These are phyloP conservation scores for Akanthomyces lecanii DNA, from an alignment of 2,329 filamentous ascomycete genomes.

Conservation along the genomic window DNA sequence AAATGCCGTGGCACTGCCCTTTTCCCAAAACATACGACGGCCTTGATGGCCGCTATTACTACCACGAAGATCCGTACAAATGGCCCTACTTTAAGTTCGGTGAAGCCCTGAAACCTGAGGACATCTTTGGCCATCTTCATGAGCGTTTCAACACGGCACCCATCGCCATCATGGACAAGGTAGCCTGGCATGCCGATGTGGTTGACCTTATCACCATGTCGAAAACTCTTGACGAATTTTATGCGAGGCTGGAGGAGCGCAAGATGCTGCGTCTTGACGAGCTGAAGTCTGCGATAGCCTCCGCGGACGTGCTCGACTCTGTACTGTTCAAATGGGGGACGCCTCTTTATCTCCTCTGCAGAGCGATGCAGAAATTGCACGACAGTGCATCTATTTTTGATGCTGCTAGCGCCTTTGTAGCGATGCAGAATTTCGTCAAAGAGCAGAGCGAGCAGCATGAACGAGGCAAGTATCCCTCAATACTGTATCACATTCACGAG, in stretches of 20 bases:
- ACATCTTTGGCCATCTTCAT: background rate
- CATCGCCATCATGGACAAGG: background rate
- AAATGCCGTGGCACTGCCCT: background rate
- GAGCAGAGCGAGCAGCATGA: background rate
- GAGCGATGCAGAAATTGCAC: background rate
- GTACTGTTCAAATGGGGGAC: background rate
- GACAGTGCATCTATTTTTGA: background rate
- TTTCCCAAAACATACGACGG: background rate
- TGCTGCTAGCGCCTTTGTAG: background rate
- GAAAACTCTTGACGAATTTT: background rate
- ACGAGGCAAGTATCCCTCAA: background rate
- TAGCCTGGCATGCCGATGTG: background rate
- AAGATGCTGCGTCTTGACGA: background rate
- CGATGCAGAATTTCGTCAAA: background rate
- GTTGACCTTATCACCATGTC: background rate
- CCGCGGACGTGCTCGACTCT: background rate
- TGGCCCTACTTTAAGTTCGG: background rate
- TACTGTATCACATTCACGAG: background rate
- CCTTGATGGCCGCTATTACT: background rate
- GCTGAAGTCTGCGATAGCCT: background rate
- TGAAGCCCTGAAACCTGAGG: background rate
- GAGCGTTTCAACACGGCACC: slow-evolving; percentile 4
- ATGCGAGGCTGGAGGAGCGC: background rate
- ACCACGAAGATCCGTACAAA: background rate
- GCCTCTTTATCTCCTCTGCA: background rate